Percentiles rank a stretch among this genome's conserved stretches.
Evolutionary conservation across 371 early-diverging fungal species (phyloP).

Genomic region (Furculomyces boomerangus): DNA sequence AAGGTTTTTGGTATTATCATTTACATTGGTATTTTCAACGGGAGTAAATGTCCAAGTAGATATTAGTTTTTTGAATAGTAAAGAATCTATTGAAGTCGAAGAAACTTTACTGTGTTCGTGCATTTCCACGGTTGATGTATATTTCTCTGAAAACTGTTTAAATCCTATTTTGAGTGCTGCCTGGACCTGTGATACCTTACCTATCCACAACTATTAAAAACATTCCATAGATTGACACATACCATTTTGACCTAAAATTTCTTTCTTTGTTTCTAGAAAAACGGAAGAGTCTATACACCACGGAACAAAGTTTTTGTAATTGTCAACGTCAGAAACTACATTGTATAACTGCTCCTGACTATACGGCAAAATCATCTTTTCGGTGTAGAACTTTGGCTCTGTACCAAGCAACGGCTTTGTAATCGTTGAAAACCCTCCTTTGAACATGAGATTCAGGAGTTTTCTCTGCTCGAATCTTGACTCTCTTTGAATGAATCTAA

Average conservation of each 20-base stretch:
- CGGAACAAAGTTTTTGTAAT: conserved; percentile 58
- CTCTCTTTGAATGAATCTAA: too few relatives aligned
- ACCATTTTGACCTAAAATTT: background rate
- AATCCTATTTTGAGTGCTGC: conserved; percentile 66
- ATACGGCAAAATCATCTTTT: too few relatives aligned
- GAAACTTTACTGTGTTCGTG: conserved; percentile 22
- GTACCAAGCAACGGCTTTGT: too few relatives aligned
- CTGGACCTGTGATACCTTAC: conserved; percentile 5
- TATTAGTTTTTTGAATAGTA: conserved; percentile 41
- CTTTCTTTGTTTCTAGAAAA: conserved; percentile 5
- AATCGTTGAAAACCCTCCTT: too few relatives aligned
- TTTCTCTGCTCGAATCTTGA: too few relatives aligned
- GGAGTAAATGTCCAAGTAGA: conserved; percentile 53
- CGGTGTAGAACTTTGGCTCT: too few relatives aligned
- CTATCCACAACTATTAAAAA: too few relatives aligned
- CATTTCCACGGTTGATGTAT: conserved; percentile 53
- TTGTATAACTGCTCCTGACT: conserved; percentile 36
- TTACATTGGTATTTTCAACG: conserved; percentile 3
- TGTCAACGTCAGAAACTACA: conserved; percentile 53
- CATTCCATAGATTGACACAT: too few relatives aligned
- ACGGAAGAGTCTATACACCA: conserved; percentile 48
- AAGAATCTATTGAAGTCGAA: conserved; percentile 46
- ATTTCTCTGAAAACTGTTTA: conserved; percentile 47
- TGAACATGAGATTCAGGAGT: too few relatives aligned
- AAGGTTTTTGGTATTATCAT: background rate